These are phyloP conservation scores for Casuarina cunninghamiana DNA, from an alignment of 306 rosid species.

Conservation along the genomic window DNA sequence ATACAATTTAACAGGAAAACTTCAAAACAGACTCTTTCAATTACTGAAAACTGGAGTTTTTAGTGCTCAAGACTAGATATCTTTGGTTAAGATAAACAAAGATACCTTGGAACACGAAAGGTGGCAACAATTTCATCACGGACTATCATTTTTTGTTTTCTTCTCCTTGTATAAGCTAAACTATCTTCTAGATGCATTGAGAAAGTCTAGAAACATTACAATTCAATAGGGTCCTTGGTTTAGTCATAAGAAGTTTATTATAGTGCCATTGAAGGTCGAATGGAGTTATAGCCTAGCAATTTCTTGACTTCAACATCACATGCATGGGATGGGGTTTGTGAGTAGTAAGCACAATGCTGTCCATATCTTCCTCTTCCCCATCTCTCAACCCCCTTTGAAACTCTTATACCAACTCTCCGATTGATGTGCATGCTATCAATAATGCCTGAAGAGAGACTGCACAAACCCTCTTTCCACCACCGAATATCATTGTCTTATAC, in stretches of 20 bases:
- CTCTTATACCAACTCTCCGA: conserved; percentile 77
- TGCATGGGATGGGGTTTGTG: conserved; percentile 72
- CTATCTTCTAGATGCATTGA: too few species aligned
- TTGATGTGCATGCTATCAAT: conserved; percentile 54
- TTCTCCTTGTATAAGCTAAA: too few species aligned
- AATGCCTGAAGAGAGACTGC: conserved; percentile 83
- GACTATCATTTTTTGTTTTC: too few species aligned
- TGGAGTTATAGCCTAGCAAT: not conserved
- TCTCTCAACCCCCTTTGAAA: conserved; percentile 68
- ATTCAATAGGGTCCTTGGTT: not conserved
- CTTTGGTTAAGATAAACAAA: too few species aligned
- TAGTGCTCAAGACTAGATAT: too few species aligned
- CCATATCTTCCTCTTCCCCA: conserved; percentile 72
- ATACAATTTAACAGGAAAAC: too few species aligned
- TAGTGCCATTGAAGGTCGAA: not conserved
- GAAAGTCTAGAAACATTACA: not conserved
- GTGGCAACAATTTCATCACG: too few species aligned
- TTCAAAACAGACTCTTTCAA: too few species aligned
- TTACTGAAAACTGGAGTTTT: too few species aligned
- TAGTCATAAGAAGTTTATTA: not conserved
- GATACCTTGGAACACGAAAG: too few species aligned
- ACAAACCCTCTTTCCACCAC: conserved; percentile 92
- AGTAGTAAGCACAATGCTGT: conserved; percentile 75
- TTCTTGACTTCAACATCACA: conserved; percentile 53
- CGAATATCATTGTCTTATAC: conserved; percentile 91